Percentiles rank a stretch among this genome's conserved stretches.
phyloP scores from a whole-genome alignment of 805 yeast species.

The Candida silvicultrix region DNA sequence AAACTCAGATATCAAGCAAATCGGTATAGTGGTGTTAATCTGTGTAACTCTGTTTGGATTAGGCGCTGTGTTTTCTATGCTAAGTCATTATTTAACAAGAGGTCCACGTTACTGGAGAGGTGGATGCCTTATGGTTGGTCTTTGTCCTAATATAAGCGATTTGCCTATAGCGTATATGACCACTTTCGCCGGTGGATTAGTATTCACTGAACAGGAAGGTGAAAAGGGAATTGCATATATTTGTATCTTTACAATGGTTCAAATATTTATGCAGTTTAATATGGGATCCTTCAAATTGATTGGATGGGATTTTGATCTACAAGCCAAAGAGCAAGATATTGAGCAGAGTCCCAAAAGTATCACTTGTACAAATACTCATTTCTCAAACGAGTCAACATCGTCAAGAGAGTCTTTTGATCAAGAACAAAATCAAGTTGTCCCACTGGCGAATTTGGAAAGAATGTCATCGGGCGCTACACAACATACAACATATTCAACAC shows the following conservation, averaged over 20 bases:
- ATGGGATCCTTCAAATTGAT: slow-evolving; percentile 69
- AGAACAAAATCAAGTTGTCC: background rate
- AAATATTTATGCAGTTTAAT: slow-evolving; percentile 58
- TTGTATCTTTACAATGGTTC: slow-evolving; percentile 67
- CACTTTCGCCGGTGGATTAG: slow-evolving; percentile 55
- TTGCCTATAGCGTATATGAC: slow-evolving; percentile 74
- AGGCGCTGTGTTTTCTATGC: slow-evolving; percentile 39
- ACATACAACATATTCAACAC: background rate
- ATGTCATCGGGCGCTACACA: background rate
- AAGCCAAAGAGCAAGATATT: slow-evolving; percentile 19
- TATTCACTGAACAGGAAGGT: slow-evolving; percentile 54
- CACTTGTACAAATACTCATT: slow-evolving; percentile 11
- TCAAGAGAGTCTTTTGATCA: slow-evolving; percentile 8
- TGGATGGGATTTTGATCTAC: slow-evolving; percentile 53
- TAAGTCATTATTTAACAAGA: slow-evolving; percentile 21
- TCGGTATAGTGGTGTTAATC: slow-evolving; percentile 51
- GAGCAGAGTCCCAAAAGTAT: slow-evolving; percentile 6
- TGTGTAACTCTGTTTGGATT: slow-evolving; percentile 43
- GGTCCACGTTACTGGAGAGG: slow-evolving; percentile 64
- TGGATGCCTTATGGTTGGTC: slow-evolving; percentile 62
- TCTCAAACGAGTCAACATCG: background rate
- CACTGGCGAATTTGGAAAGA: background rate
- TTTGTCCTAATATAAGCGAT: slow-evolving; percentile 71
- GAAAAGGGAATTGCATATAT: slow-evolving; percentile 78
- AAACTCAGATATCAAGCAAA: slow-evolving; percentile 53